Evolutionary conservation across 164 flowering plant species (phyloP), one percentile per base, ranked within the genome.

Genomic region (Vitis amurensis): DNA sequence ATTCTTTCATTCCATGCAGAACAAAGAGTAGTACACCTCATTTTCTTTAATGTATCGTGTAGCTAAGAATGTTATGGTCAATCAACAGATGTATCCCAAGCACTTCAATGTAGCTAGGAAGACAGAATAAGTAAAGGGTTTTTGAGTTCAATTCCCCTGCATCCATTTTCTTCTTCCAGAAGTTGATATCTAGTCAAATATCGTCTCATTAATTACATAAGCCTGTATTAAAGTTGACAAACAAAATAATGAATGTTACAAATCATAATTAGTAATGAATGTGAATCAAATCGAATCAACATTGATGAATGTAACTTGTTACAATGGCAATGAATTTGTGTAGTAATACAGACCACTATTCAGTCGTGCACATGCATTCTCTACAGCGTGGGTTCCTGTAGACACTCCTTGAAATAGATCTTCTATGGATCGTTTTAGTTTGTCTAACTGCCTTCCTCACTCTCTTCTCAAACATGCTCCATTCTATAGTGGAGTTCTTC

Each of bases 401-500:
- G 27, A 89, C 81, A 71, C 94, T 89, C 66, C 90, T 78, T 16
- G 77, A 84, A 58, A 71, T 73, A 0, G 90, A 87, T 48, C 94
- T 82, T 12, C 74, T 52, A 66, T 72, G 75, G 67, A 85, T 80
- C 63, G 82, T 83, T 77, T 89, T 89, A 31, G 87, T 88, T 76
- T 89, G 94, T 73, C 94, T 79, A 48, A 89, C 86, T 37, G 91
- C 91, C 63, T 89, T 89, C 76, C 93, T 80, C 61, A 89, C 76
- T 75, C 94, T 83, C 55, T 69, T 77, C 71, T 89, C 88, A 68
- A 89, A 88, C 4, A 85, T 81, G 47, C 75, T 85, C 99, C 99
- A 96, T 68, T 88, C 92, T 70, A 96, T 90, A 3, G 95, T 88
- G 68, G 74, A 61, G 78, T 92, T 96, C 84, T 90, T 93, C 76